phyloP scores from a whole-genome alignment of 331 rosid species.

The Telfairia occidentalis region DNA sequence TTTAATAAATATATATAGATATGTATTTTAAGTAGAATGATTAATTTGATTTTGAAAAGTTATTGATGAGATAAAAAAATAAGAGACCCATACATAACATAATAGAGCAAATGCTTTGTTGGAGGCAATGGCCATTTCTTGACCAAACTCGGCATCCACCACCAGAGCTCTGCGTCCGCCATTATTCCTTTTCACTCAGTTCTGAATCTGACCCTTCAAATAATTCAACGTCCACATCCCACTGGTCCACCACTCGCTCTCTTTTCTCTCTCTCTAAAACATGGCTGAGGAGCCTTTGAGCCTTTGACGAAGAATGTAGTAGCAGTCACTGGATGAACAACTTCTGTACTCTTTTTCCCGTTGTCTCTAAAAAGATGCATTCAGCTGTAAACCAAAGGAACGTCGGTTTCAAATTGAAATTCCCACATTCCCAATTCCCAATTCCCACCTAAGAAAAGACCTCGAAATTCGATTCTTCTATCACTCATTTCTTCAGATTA shows the following conservation, averaged over 20 bases:
- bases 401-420: not conserved
- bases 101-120: too few species aligned
- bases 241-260: not conserved
- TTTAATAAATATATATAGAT: too few species aligned
- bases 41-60: not conserved
- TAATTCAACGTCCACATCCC: not conserved
- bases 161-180: slow-evolving; percentile 1
- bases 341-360: not conserved
- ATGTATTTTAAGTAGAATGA: not conserved
- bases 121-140: not conserved
- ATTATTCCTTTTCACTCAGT: not conserved
- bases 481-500: not conserved
- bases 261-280: not conserved
- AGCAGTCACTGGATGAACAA: not conserved
- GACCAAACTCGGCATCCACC: not conserved
- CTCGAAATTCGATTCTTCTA: not conserved
- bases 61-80: not conserved
- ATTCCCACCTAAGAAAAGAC: not conserved
- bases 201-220: slow-evolving; percentile 5
- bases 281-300: not conserved
- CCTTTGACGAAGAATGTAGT: not conserved
- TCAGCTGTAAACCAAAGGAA: not conserved
- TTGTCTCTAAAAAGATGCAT: not conserved
- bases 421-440: not conserved
- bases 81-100: not conserved